These are phyloP conservation scores for Tricholoma furcatifolium DNA, from an alignment of 768 basidiomycete genomes.

Conservation along the genomic window DNA sequence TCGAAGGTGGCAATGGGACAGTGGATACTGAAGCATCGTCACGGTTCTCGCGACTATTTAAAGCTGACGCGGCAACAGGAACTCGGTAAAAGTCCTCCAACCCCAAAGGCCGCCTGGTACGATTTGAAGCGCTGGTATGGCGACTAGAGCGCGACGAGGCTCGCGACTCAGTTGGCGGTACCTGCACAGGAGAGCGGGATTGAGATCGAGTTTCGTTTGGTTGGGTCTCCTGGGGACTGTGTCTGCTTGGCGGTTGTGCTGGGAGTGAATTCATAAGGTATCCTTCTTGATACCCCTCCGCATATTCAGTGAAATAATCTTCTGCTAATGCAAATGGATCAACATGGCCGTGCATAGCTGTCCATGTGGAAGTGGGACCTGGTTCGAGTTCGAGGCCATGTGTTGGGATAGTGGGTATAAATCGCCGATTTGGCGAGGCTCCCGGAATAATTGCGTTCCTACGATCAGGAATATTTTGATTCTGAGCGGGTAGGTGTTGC, in stretches of 20 bases:
- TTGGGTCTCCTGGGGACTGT: neutral
- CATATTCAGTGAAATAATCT: slow-evolving; percentile 23
- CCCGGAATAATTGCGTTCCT: slow-evolving; percentile 31
- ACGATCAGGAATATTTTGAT: slow-evolving; percentile 6
- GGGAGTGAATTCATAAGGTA: slow-evolving; percentile 11
- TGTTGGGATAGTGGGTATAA: slow-evolving; percentile 17
- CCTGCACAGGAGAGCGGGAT: neutral
- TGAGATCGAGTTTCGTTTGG: neutral
- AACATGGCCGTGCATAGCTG: neutral
- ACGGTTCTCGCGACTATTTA: neutral
- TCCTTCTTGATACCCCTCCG: slow-evolving; percentile 24
- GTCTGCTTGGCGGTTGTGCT: neutral
- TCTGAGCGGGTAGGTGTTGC: neutral
- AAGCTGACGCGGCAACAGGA: neutral
- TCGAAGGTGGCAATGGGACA: neutral
- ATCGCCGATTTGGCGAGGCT: slow-evolving; percentile 28
- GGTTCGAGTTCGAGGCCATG: slow-evolving; percentile 8
- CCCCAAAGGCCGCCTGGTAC: neutral
- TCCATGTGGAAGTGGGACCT: neutral
- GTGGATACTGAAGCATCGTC: neutral
- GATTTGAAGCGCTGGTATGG: neutral
- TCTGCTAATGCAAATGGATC: slow-evolving; percentile 24
- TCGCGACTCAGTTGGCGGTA: neutral
- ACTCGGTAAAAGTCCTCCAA: neutral
- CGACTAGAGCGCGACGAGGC: neutral